Base-by-base conservation (phyloP, 106 monocot genomes). In the Dendrobium officinale region DNA sequence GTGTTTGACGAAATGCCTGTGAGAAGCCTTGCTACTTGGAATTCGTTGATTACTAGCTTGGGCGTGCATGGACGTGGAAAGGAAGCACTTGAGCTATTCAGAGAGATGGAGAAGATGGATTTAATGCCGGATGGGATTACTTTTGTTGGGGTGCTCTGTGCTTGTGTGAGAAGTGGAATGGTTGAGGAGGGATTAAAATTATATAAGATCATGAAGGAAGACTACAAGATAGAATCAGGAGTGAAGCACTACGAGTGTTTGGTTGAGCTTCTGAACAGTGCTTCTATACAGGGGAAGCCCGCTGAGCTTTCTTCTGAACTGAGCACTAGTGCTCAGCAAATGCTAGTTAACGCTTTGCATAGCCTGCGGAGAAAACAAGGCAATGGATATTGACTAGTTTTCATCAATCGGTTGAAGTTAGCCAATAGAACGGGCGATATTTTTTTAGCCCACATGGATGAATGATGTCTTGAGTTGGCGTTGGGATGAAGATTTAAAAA, bases 31-130 rank as follows among this genome's bases (percentile, higher is more conserved):
- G 93, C 88, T 6, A 89, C 93, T 17, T 96, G 96, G 96, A 96
- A 93, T 73, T 86, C 93, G 16, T 87, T 96, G 89, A 96, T 96
- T 74, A 86, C 90, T 8, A 82, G 93, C 77, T 83, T 86, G 73
- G 90, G 86, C 11, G 83, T 96, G 64, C 90, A 93, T 33, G 96
- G 96, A 33, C 79, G 29, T 2, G 91, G 89, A 20, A 42, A 76
- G n/a, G 85, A 91, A 66, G 93, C 96, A 2, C 47, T 96, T 17
- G 29, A 42, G 3, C 82, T 96, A 3, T 96, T 96, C 66, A 61
- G 58, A 5, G 47, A 27, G 47, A 82, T 82, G 82, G 64, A 29
- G 33, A 66, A 41, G 20, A 77, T 55, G 29, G 72, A 45, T 0
- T 75, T 96, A 80, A 77, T 26, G 31, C 93, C 93, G 1, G 92